A percentile compares a stretch with the other conserved stretches of the same genome.
Conservation (phyloP, 179 eudicot species). For the Carnegiea gigantea region DNA sequence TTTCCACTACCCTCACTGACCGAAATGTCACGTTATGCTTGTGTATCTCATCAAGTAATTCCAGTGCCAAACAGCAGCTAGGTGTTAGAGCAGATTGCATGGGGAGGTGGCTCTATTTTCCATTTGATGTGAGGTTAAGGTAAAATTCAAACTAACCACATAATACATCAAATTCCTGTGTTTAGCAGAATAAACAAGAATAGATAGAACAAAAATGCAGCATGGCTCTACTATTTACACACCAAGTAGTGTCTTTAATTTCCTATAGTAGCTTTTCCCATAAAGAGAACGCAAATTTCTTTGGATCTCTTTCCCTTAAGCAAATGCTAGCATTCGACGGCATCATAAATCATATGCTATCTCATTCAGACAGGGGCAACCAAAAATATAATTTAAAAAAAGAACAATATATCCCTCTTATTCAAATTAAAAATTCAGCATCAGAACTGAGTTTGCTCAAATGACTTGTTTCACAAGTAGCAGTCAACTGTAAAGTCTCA, state of each 20-base stretch:
- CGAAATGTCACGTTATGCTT: background rate
- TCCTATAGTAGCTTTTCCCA: too few relatives aligned
- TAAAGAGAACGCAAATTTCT: background rate
- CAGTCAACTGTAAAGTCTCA: background rate
- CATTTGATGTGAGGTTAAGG: background rate
- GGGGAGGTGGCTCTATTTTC: background rate
- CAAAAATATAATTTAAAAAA: too few relatives aligned
- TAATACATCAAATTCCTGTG: background rate
- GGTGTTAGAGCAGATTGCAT: background rate
- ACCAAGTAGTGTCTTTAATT: background rate
- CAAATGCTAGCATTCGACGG: too few relatives aligned
- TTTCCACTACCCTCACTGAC: background rate
- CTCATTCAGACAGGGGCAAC: too few relatives aligned
- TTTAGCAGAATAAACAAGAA: background rate
- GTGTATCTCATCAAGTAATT: background rate
- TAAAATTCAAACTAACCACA: background rate
- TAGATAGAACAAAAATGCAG: background rate
- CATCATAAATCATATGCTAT: too few relatives aligned
- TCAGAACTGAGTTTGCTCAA: too few relatives aligned
- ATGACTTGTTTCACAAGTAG: background rate
- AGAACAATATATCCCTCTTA: too few relatives aligned
- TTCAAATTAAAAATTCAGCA: too few relatives aligned
- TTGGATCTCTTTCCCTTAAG: too few relatives aligned
- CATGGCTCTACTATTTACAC: background rate
- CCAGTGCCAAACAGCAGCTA: background rate